Evolutionary conservation across 805 yeast species (phyloP), one percentile per base, ranked within the genome.

Genomic region (Cyberlindnera euphorbiae): DNA sequence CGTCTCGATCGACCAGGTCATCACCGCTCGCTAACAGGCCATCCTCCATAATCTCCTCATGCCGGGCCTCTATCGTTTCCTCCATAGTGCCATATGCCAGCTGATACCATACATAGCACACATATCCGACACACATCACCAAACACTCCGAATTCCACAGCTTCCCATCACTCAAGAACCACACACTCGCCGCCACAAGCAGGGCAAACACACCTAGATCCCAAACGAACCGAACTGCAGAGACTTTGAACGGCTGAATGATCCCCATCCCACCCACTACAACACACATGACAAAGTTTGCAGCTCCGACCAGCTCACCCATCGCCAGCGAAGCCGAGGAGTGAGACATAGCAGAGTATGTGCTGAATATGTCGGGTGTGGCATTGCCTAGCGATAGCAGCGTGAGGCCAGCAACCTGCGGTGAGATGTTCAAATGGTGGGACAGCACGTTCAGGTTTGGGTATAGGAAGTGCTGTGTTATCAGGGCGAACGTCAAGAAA

Each of bases 261-360:
- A 88, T 56, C 0, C 85, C 81, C 74, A 90, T 82, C 0, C 77
- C 57, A 0, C 97, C 97, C 17, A 85, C 67, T 0, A 90, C 84
- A 10, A 86, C 81, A 1, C 90, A 77, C 3, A 83, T 69, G 13
- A 89, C 76, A 52, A 93, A 88, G 30, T 83, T 75, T 0, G 94
- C 84, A 2, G 96, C 93, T 1, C 98, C 97, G 22, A 88, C 60
- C n/a, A 90, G 64, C 56, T 89, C 97, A 1, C 96, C 93, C 6
- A 90, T 61, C 0, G 97, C 97, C 53, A 90, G 63, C 0, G 86
- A 73, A 0, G 82, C 76, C 1, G 85, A 75, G n/a, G 75, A 79
- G 1, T 77, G 62, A 10, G 71, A 68, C 76, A 93, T 73, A 4
- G 97, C 95, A 32, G 81, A 79, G 55, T 78, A 85, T 0, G 96